phyloP scores from a whole-genome alignment of 495 filamentous ascomycete genomes.

The Bathelium albidoporum region DNA sequence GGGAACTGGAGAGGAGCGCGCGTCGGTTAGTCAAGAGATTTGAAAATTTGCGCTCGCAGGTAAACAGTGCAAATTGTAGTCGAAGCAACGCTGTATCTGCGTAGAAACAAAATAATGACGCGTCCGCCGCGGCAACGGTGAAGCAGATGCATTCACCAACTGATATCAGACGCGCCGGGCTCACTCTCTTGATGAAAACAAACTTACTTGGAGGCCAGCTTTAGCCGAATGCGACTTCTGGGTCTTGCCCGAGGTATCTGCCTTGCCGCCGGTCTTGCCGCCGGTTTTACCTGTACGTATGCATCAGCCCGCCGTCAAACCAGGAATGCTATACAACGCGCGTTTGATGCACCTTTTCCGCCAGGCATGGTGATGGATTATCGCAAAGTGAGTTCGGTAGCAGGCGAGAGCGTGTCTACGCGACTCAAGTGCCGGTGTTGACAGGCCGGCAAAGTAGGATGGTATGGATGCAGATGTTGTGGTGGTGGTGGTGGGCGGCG shows the following conservation, averaged over 20 bases:
- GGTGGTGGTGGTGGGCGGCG: constrained; percentile 7
- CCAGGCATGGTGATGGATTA: constrained; percentile 31
- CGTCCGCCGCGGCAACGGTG: neutral
- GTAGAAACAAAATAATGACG: neutral
- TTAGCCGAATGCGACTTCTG: constrained; percentile 98
- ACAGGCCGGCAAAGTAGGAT: neutral
- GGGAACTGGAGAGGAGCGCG: constrained; percentile 68
- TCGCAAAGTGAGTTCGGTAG: neutral
- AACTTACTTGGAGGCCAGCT: constrained; percentile 93
- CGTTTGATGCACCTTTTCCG: constrained; percentile 30
- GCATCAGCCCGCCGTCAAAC: constrained; percentile 13
- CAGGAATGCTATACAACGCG: neutral
- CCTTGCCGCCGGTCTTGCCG: constrained; percentile 69
- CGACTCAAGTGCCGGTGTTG: neutral
- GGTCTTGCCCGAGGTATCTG: constrained; percentile 62
- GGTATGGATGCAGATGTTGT: constrained; percentile 1
- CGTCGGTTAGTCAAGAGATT: neutral
- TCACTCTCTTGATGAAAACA: neutral
- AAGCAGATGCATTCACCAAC: neutral
- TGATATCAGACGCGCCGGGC: constrained; percentile 13
- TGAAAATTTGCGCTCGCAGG: neutral
- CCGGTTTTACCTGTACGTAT: constrained; percentile 60
- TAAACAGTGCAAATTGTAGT: too few relatives aligned
- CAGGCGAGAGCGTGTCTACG: neutral
- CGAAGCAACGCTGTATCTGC: neutral